Conservation (phyloP, 176 grass and related monocot genomes). For the Echinochloa phyllopogon region DNA sequence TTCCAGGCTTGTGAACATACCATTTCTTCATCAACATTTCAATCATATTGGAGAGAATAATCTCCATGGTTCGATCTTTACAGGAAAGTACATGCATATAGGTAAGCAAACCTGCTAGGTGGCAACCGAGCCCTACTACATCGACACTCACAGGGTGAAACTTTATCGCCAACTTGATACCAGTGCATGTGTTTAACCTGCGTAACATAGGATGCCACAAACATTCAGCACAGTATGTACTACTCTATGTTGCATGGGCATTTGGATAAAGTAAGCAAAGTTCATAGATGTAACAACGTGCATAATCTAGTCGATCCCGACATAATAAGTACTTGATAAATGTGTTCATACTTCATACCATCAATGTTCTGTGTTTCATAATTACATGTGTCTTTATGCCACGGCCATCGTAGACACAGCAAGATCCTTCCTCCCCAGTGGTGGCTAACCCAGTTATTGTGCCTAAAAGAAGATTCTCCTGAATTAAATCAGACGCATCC, state of each 20-base stretch:
- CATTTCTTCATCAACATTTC: slow-evolving; percentile 13
- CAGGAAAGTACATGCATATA: neutral
- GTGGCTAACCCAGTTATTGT: slow-evolving; percentile 82
- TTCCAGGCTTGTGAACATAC: neutral
- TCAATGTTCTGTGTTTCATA: slow-evolving; percentile 84
- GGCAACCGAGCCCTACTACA: slow-evolving; percentile 83
- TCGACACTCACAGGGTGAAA: slow-evolving; percentile 90
- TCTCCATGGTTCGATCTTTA: neutral
- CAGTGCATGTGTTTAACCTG: slow-evolving; percentile 99
- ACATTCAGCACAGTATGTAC: neutral
- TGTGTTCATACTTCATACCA: slow-evolving; percentile 53
- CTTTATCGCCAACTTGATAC: slow-evolving; percentile 80
- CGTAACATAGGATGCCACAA: slow-evolving; percentile 6
- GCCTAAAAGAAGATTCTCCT: slow-evolving; percentile 55
- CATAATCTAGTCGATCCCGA: neutral
- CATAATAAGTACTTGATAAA: slow-evolving; percentile 27
- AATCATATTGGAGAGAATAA: neutral
- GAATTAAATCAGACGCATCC: slow-evolving; percentile 40
- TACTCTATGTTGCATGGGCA: neutral
- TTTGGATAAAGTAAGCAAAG: neutral
- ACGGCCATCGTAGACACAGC: slow-evolving; percentile 63
- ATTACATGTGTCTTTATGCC: slow-evolving; percentile 80
- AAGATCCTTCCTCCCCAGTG: slow-evolving; percentile 85
- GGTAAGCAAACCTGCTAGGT: slow-evolving; percentile 76
- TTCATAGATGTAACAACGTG: neutral